Evolutionary conservation across 2,329 filamentous ascomycete genomes (phyloP).

Genomic region (Colletotrichum endophyticum): DNA sequence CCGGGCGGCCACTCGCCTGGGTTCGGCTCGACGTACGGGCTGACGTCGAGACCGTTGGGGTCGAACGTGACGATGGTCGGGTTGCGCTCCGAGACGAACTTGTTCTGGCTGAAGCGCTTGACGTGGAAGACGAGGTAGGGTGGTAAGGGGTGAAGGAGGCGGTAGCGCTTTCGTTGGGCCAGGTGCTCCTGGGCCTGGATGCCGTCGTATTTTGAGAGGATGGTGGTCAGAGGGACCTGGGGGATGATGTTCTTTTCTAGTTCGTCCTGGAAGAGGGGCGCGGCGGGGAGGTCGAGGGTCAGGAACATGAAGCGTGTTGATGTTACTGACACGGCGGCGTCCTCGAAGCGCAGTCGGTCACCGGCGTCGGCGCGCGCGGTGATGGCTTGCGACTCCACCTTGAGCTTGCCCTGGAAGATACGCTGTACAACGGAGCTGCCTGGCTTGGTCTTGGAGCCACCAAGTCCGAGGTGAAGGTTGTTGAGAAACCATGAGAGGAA

Average conservation of each 20-base stretch:
- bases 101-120: conserved; percentile 96
- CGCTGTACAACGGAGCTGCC: conserved; percentile 86
- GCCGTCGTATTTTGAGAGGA: conserved; percentile 94
- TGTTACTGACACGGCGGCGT: conserved; percentile 80
- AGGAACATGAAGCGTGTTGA: conserved; percentile 85
- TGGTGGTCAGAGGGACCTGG: conserved; percentile 80
- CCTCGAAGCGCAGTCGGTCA: conserved; percentile 91
- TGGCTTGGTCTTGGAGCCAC: conserved; percentile 86
- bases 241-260: conserved; percentile 96
- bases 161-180: conserved; percentile 86
- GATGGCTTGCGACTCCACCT: conserved; percentile 92
- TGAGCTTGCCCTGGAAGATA: conserved; percentile 91
- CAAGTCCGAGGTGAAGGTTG: conserved; percentile 88
- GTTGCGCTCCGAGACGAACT: conserved; percentile 95
- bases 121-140: conserved; percentile 93
- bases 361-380: conserved; percentile 87
- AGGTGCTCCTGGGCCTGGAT: conserved; percentile 85
- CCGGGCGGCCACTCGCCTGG: conserved; percentile 71
- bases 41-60: conserved; percentile 80
- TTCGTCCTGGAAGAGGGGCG: conserved; percentile 95
- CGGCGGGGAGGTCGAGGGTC: conserved; percentile 88
- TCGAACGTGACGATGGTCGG: conserved; percentile 98
- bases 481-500: conserved; percentile 98
- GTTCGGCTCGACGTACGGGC: conserved; percentile 90
- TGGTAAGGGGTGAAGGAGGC: conserved; percentile 87